These are phyloP conservation scores for Aspergillus bombycis DNA, from an alignment of 2,329 filamentous ascomycete genomes.

Conservation along the genomic window DNA sequence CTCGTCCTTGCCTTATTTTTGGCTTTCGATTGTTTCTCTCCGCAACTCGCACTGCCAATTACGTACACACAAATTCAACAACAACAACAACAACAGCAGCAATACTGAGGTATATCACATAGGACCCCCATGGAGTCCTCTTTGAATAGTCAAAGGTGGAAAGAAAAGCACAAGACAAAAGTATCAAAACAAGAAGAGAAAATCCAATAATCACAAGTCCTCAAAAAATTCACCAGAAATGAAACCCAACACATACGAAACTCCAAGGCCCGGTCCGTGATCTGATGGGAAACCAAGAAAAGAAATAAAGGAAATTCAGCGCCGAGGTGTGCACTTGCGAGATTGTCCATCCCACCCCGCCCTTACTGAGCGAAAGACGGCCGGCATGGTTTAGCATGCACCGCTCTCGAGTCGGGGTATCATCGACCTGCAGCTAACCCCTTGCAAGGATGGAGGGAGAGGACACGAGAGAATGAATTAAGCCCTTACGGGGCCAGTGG, in stretches of 20 bases:
- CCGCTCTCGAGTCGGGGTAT: slow-evolving; percentile 4
- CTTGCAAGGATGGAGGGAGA: slow-evolving; percentile 3
- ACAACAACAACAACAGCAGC: background rate
- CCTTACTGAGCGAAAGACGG: background rate
- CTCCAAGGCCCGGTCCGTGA: slow-evolving; percentile 13
- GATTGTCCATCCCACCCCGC: background rate
- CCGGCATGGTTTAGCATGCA: background rate
- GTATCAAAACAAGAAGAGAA: background rate
- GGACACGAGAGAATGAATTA: background rate
- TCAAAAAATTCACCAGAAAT: slow-evolving; percentile 20
- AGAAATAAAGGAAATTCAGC: slow-evolving; percentile 1
- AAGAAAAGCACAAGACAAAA: too few relatives aligned
- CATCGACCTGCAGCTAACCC: slow-evolving; percentile 18
- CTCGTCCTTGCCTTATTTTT: background rate
- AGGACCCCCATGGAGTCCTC: background rate
- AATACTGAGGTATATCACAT: background rate
- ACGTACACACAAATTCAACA: background rate
- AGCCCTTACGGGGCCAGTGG: background rate
- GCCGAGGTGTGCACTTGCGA: background rate
- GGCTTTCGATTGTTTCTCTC: background rate
- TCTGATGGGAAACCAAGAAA: background rate
- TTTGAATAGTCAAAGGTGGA: background rate
- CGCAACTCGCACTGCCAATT: background rate
- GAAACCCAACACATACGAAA: slow-evolving; percentile 12
- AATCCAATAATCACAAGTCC: background rate